Evolutionary conservation across 2,329 filamentous ascomycete species (phyloP), one percentile per base, ranked within the genome.

Genomic region (Colletotrichum lentis): DNA sequence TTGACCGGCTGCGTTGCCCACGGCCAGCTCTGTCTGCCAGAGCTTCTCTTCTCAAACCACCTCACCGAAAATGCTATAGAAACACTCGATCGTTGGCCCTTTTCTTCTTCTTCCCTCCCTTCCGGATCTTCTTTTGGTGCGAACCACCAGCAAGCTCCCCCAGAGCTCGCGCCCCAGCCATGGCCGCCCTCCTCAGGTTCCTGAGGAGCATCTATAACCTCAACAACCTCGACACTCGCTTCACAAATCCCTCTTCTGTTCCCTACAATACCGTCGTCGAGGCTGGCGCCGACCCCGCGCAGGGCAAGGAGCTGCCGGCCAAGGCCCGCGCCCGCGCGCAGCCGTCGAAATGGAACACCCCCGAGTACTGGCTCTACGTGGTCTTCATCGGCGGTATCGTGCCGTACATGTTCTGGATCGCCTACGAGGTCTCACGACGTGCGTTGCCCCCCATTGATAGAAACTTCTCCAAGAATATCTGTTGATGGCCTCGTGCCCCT

Each of bases 391-490:
- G 85, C 37, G 76, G 87, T 6, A 84, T 83, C 63, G 84, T 98
- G 31, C 93, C 93, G 10, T 86, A 89, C 74, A 99, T 99, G 94
- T 93, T 97, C 80, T 97, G 93, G 83, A 84, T 90, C n/a, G 90
- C 91, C 11, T 92, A 94, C 72, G 88, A 92, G 80, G 93, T 97
- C 53, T 99, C 96, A 27, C 87, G 90, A 80, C 86, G 94, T 94
- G 79, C 66, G 84, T 82, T 47, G 14, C 3, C 41, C 7, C 35
- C 35, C 14, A 12, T 49, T 2, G 11, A 24, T 35, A 18, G 5
- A 6, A 41, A 12, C 18, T 24, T 14, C 12, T 11, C n/a, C n/a
- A 54, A 18, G 31, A 59, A 10, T 16, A n/a, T 47, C 20, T 31
- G 24, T 53, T 64, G 44, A 54, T 35, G 31, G 31, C 22, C 12